Base-by-base conservation (phyloP, 306 rosid genomes). In the Senna siamea region DNA sequence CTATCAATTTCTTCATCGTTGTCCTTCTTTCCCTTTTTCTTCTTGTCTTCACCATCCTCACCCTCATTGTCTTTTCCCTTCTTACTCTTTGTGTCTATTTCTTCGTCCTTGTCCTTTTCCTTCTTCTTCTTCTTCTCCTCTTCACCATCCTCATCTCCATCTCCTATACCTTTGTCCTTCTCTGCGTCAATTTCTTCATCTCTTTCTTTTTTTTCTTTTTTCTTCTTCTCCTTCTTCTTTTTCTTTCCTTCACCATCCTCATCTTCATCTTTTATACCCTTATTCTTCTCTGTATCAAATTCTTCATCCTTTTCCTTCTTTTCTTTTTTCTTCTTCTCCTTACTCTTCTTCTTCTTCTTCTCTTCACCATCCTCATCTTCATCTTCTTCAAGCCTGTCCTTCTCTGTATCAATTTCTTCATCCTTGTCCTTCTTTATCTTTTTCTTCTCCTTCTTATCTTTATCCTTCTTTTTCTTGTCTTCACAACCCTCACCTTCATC, bases 371-470 rank as follows among this genome's bases (percentile, higher is more conserved):
- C 78, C 41, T 69, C 59, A 17, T 47, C 77, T 5, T 54, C 64
- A 51, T 58, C 17, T 61, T 73, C 70, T 41, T 69, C 70, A 18
- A 18, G 79, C 14, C 75, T 77, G 11, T 35, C 58, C 53, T 74
- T 55, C 38, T 66, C 26, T 3, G 34, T 9, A 26, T 40, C 59
- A 12, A 17, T 54, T 48, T 66, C 6, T 9, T 60, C 23, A 78
- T 68, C 79, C 7, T 76, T 47, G 4, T 69, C 73, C 1, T 75
- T 58, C 52, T 48, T 57, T 0, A 67, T 72, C 55, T 65, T 41
- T 17, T 52, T 53, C 78, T 70, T 74, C 8, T 56, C 78, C 69
- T 77, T 64, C 23, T 43, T 61, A n/a, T 68, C 55, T 7, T 41
- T 19, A 20, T 48, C 37, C 0, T 70, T 74, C 7, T 56, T 80